These are phyloP conservation scores for Leishmania lainsoni DNA, from an alignment of 208 protist genomes.

Conservation along the genomic window DNA sequence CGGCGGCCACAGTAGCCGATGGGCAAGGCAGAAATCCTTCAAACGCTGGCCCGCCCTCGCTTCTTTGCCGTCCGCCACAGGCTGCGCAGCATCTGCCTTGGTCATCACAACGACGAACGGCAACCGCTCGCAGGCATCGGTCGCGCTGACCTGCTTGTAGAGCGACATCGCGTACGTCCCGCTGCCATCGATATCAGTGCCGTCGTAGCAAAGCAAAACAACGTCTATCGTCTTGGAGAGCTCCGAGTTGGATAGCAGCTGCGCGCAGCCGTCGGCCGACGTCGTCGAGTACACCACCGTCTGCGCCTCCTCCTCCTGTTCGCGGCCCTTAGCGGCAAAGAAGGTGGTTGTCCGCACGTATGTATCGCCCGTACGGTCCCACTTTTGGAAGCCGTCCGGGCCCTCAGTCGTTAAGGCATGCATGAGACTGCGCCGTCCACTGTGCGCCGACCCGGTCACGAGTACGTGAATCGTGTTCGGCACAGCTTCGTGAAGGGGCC, in stretches of 20 bases:
- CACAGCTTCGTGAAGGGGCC: constrained; percentile 42
- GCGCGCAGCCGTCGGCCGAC: constrained; percentile 31
- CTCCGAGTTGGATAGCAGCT: constrained; percentile 53
- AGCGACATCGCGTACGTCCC: constrained; percentile 47
- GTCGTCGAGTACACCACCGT: constrained; percentile 69
- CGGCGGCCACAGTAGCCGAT: constrained; percentile 83
- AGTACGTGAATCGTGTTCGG: constrained; percentile 83
- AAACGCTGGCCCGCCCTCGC: constrained; percentile 10
- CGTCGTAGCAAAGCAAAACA: constrained; percentile 83
- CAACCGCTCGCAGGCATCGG: constrained; percentile 32
- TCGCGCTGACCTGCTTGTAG: constrained; percentile 34
- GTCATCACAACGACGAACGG: constrained; percentile 88
- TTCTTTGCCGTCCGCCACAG: background rate
- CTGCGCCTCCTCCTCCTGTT: constrained; percentile 45
- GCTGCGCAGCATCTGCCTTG: constrained; percentile 52
- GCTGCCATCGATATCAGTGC: constrained; percentile 39
- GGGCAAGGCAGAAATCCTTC: constrained; percentile 46
- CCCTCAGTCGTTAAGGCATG: constrained; percentile 42
- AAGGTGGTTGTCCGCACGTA: constrained; percentile 69
- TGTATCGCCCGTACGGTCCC: constrained; percentile 2
- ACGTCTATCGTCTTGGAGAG: constrained; percentile 72
- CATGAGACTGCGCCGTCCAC: constrained; percentile 62
- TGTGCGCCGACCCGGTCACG: constrained; percentile 53
- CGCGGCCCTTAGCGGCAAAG: constrained; percentile 37
- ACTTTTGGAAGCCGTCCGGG: background rate